Conservation (phyloP, 345 rosid genomes). For the Gossypium thurberi region DNA sequence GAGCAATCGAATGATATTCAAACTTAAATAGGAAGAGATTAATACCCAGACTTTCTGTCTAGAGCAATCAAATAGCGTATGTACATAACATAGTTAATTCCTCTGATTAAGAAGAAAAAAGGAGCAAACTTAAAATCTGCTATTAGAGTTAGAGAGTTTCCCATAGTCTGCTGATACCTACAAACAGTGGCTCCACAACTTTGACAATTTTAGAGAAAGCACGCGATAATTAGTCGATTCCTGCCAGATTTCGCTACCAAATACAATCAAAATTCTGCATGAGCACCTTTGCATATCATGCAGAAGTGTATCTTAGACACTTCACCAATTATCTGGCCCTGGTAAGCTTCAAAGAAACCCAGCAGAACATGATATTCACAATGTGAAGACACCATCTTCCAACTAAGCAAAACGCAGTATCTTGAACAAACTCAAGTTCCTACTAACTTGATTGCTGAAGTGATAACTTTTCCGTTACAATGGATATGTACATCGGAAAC, state of each 20-base stretch:
- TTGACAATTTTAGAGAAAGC: constrained; percentile 13
- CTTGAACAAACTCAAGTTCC: constrained; percentile 1
- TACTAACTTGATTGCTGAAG: constrained; percentile 15
- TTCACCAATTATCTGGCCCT: constrained; percentile 13
- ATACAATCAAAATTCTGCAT: constrained; percentile 44
- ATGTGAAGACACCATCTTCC: constrained; percentile 12
- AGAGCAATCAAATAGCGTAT: constrained; percentile 37
- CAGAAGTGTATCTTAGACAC: constrained; percentile 22
- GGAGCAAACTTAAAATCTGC: constrained; percentile 25
- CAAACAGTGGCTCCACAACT: constrained; percentile 20
- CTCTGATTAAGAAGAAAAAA: background rate
- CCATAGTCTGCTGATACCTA: constrained; percentile 38
- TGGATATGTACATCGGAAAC: constrained; percentile 34
- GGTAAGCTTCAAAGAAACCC: constrained; percentile 12
- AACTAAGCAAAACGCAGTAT: constrained; percentile 13
- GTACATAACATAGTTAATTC: constrained; percentile 17
- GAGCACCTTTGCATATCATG: constrained; percentile 40
- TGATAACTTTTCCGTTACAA: constrained; percentile 15
- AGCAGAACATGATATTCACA: constrained; percentile 29
- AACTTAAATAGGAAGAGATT: constrained; percentile 16
- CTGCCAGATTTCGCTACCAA: constrained; percentile 32
- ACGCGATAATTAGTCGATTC: constrained; percentile 34
- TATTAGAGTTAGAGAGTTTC: constrained; percentile 42
- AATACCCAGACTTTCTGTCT: constrained; percentile 29
- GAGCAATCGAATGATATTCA: background rate